Evolutionary conservation across 768 basidiomycete genomes (phyloP).

Genomic region (Panaeolus papilionaceus): DNA sequence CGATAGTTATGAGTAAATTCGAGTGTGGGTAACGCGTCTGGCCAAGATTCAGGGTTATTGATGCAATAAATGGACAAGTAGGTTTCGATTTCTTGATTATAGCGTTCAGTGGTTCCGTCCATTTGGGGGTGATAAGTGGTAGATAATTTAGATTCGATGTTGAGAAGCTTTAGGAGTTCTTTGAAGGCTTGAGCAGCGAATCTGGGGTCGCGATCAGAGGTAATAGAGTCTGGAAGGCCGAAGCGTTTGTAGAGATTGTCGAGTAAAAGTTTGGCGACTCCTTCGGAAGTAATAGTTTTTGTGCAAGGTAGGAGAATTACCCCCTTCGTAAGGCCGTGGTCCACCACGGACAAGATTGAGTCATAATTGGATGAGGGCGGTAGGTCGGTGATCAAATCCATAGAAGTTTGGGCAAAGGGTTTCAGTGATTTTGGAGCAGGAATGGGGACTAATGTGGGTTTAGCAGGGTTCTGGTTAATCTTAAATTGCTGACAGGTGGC

Average conservation of each 20-base stretch:
- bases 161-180: slow-evolving; percentile 24
- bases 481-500: slow-evolving; percentile 29
- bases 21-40: not conserved
- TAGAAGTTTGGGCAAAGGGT: too few relatives aligned
- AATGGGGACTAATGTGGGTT: slow-evolving; percentile 20
- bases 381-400: too few relatives aligned
- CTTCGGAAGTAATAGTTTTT: too few relatives aligned
- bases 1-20: slow-evolving; percentile 29
- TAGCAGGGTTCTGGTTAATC: slow-evolving; percentile 21
- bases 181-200: slow-evolving; percentile 22
- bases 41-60: too few relatives aligned
- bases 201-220: slow-evolving; percentile 27
- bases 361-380: too few relatives aligned
- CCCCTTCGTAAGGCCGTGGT: too few relatives aligned
- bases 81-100: too few relatives aligned
- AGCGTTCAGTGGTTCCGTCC: too few relatives aligned
- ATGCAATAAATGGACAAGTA: too few relatives aligned
- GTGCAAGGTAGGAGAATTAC: too few relatives aligned
- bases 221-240: slow-evolving; percentile 30
- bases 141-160: slow-evolving; percentile 19
- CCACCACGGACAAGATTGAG: slow-evolving; percentile 26
- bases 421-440: too few relatives aligned
- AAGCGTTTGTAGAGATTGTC: slow-evolving; percentile 28
- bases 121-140: slow-evolving; percentile 20
- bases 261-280: too few relatives aligned